A percentile compares a stretch with the other conserved stretches of the same genome.
Conservation (phyloP, 805 yeast genomes). For the Metschnikowia lunata region DNA sequence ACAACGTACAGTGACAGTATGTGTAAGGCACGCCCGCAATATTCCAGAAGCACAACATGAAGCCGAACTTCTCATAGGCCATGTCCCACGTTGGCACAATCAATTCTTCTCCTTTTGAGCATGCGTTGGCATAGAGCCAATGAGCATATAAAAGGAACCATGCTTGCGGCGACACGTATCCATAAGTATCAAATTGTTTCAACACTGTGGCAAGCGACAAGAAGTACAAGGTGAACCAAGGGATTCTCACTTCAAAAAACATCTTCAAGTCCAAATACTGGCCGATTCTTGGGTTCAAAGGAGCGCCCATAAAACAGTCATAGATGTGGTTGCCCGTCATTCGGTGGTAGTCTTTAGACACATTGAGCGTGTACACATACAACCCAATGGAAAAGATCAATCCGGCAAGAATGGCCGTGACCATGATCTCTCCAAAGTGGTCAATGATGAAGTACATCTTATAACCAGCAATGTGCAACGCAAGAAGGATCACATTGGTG, state of each 20-base stretch:
- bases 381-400: conserved; percentile 61
- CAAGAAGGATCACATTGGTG: conserved; percentile 52
- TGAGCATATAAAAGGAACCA: conserved; percentile 73
- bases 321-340: conserved; percentile 89
- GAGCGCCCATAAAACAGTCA: conserved; percentile 96
- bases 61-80: conserved; percentile 99
- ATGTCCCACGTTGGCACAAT: conserved; percentile 99
- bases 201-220: conserved; percentile 68
- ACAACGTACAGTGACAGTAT: conserved; percentile 90
- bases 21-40: conserved; percentile 99
- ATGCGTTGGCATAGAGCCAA: conserved; percentile 93
- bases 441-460: conserved; percentile 72
- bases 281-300: conserved; percentile 93
- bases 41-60: conserved; percentile 98
- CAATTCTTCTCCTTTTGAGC: conserved; percentile 95
- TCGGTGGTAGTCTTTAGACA: conserved; percentile 75
- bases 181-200: conserved; percentile 78
- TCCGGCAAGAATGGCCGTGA: conserved; percentile 82
- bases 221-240: conserved; percentile 90
- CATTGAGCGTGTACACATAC: conserved; percentile 61
- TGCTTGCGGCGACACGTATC: conserved; percentile 74
- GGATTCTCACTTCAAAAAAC: conserved; percentile 96
- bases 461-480: conserved; percentile 73
- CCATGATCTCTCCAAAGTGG: conserved; percentile 86
- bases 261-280: conserved; percentile 82